phyloP scores from a whole-genome alignment of 139 green algal genomes.

The Picochlorum sp. region DNA sequence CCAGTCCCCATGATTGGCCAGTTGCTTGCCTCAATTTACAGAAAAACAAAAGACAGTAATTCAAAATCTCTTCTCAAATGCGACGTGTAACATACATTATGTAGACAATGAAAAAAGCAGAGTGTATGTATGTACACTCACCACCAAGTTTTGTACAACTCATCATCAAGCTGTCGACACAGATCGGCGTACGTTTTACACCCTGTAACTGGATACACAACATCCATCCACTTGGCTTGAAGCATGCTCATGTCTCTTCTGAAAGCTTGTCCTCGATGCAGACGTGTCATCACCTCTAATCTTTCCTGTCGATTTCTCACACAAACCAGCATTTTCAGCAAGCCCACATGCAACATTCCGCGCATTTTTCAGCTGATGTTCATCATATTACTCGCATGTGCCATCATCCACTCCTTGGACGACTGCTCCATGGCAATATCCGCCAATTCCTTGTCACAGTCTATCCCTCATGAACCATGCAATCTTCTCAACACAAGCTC shows the following conservation, averaged over 20 bases:
- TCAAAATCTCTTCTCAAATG: not conserved
- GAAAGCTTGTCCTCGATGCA: constrained; percentile 4
- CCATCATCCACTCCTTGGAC: constrained; percentile 30
- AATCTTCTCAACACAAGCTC: constrained; percentile 18
- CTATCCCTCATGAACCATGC: constrained; percentile 27
- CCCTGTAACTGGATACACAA: constrained; percentile 21
- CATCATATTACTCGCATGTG: constrained; percentile 23
- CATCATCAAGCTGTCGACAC: constrained; percentile 17
- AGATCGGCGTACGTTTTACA: constrained; percentile 39
- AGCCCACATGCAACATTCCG: constrained; percentile 18
- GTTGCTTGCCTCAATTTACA: not conserved
- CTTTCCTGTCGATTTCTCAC: constrained; percentile 5
- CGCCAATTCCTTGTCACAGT: constrained; percentile 14
- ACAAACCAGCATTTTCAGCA: constrained; percentile 16
- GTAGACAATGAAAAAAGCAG: not conserved
- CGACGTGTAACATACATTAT: not conserved
- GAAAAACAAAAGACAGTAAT: not conserved
- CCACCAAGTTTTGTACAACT: constrained; percentile 11
- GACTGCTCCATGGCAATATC: constrained; percentile 23
- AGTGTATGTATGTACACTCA: not conserved
- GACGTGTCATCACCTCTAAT: constrained; percentile 8
- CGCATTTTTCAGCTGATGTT: constrained; percentile 27
- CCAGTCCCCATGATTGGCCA: not conserved
- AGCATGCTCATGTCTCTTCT: constrained; percentile 8
- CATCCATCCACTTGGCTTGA: constrained; percentile 24